These are phyloP conservation scores for Chiua virens DNA, from an alignment of 768 basidiomycete genomes.

Conservation along the genomic window DNA sequence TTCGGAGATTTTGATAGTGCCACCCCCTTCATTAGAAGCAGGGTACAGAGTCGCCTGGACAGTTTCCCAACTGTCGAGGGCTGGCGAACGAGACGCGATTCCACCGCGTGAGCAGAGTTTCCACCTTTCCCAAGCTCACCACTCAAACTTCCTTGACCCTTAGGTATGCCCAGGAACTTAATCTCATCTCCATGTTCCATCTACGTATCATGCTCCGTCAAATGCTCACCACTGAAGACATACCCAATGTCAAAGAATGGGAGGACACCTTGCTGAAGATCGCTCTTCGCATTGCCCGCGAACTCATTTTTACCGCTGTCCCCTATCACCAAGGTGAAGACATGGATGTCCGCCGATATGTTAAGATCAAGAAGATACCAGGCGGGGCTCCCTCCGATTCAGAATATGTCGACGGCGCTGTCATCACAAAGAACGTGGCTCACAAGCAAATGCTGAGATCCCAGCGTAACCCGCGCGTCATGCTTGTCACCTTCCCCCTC, in stretches of 20 bases:
- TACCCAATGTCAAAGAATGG: constrained; percentile 87
- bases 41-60: constrained; percentile 78
- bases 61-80: constrained; percentile 56
- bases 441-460: constrained; percentile 91
- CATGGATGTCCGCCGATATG: constrained; percentile 92
- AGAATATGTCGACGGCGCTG: constrained; percentile 95
- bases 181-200: constrained; percentile 84
- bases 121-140: neutral
- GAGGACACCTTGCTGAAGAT: constrained; percentile 79
- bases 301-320: constrained; percentile 72
- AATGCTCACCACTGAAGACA: constrained; percentile 77
- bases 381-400: constrained; percentile 91
- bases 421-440: constrained; percentile 97
- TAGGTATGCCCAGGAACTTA: constrained; percentile 83
- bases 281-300: constrained; percentile 82
- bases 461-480: constrained; percentile 85
- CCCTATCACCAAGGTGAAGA: constrained; percentile 82
- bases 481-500: constrained; percentile 93
- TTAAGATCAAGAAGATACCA: constrained; percentile 98
- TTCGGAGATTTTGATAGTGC: constrained; percentile 70
- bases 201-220: constrained; percentile 90
- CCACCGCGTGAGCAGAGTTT: constrained; percentile 70
- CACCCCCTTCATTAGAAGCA: constrained; percentile 82
- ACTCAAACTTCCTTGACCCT: neutral
- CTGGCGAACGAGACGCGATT: constrained; percentile 87